Evolutionary conservation across 2,329 filamentous ascomycete genomes (phyloP), one percentile per base, ranked within the genome.

Genomic region (Ophiostoma tasmaniense): DNA sequence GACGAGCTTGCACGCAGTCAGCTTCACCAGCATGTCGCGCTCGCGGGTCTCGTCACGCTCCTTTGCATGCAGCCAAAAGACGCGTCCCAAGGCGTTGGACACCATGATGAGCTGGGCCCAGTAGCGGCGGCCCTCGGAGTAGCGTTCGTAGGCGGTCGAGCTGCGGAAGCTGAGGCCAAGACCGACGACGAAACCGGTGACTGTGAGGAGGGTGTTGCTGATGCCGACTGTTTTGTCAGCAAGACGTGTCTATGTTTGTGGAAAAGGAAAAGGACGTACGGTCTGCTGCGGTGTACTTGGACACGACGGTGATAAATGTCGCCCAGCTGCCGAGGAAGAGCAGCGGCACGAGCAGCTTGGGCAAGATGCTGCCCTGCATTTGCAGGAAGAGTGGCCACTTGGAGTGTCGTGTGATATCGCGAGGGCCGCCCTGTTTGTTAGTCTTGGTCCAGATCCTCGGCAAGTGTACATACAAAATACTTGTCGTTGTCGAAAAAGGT

Each of bases 121-220:
- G 71, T 83, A 83, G 72, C 83, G 83, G 25, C 84, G 80, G 22
- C 85, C 84, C 66, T 87, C 84, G 50, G 79, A 80, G 75, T 83
- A 84, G 68, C 71, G 85, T 78, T 93, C 91, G 74, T 93, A 93
- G 11, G 90, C 90, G 2, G 90, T 91, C 0, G 89, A 89, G 71
- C 87, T 91, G 67, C 90, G 88, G 80, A 94, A 92, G 25, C 89
- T 92, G 71, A 94, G 81, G 20, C 89, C 85, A 75, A 93, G 79
- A 85, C 89, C 89, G 75, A 93, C 90, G 70, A 93, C 89, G 79
- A 93, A 93, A 88, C 91, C 90, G 33, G 91, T 86, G 25, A 93
- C 87, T 0, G 90, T 93, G 62, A 93, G 83, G n/a, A 94, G 82
- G 52, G 91, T 83, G 25, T 83, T 87, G 75, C 84, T 83, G 71